Evolutionary conservation across 805 yeast genomes (phyloP), one percentile per base, ranked within the genome.

Genomic region (Hanseniaspora occidentalis): DNA sequence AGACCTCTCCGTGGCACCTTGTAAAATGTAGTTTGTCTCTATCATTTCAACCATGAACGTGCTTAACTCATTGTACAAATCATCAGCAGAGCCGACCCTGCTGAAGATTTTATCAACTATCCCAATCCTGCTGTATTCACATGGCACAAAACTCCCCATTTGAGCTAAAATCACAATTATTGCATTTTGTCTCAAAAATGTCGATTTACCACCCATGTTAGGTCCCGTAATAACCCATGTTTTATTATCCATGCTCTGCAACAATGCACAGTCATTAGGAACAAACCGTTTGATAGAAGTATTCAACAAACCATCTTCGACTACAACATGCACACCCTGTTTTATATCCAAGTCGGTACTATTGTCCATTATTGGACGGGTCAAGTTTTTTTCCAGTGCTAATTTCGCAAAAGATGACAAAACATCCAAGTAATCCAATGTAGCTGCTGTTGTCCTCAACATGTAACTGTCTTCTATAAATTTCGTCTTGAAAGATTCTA

Each of bases 31-130:
- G 2, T 84, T 74, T 2, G 94, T 80, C 54, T 86, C 96, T 31
- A 78, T 67, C 95, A 86, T 84, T 51, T 86, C 96, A 13, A 81
- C 84, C 95, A 85, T 84, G 52, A 86, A 86, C 0, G 96, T 85
- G n/a, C 92, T 80, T 51, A 80, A 73, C 33, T 86, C 86, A 37
- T 75, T 70, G 44, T 73, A 73, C 21, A 86, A 69, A 51, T 84
- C 84, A 60, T 86, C 96, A 0, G 84, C 79, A 0, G 96, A 86
- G 2, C 86, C 86, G 53, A 84, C 77, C 21, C 96, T 66, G 18
- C 92, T 78, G 51, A 79, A 83, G 0, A 85, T 73, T 40, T 78
- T 71, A 57, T 85, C 95, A 14, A 85, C 84, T 1, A 84, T 56
- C 0, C 92, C 88, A 43, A 82, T 63, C 10, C 58, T 65, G 0